Base-by-base conservation (phyloP, 108 stramenopile species). In the Cyclotella cryptica region DNA sequence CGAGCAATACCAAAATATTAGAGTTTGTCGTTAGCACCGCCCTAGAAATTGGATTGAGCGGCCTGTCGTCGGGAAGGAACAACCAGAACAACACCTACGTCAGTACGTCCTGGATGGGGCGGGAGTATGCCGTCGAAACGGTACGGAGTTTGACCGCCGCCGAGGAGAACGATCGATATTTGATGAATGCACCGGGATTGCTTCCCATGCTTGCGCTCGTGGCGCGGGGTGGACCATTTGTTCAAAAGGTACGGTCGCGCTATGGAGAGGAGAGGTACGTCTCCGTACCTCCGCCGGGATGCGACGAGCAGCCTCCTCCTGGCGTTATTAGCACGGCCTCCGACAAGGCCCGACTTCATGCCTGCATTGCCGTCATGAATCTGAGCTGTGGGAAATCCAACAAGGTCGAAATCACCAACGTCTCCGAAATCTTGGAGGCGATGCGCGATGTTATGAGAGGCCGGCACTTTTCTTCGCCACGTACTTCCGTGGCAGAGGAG, bases 331-430 rank as follows among this genome's bases (percentile, higher is more conserved):
- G 91, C 24, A 71, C 92, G 21, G 91, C 92, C 0, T 88, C 88
- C 17, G 90, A 91, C 26, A 93, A 93, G 81, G 92, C 92, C 5
- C 73, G 91, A 10, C 85, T 96, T 15, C 95, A 96, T 74, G 95
- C 95, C 28, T 96, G 95, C 72, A 96, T 96, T 69, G 95, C 95
- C 55, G 93, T 96, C 35, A 96, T 96, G 95, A 93, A 96, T 59
- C 78, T 96, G 71, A 92, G 90, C 62, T 96, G 95, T 71, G 95
- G 95, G 43, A 96, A 96, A 81, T 89, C 89, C 24, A 96, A 93
- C 75, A 96, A 96, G 84, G 86, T 93, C 68, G 92, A 93, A 77
- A 96, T 96, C 81, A 90, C 95, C 45, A 79, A 83, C 30, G 73
- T 92, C 28, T 71, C 89, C 10, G 88, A 88, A 12, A 88, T 96